Evolutionary conservation across 2,329 filamentous ascomycete species (phyloP), one percentile per base, ranked within the genome.

Genomic region (Remersonia thermophila): DNA sequence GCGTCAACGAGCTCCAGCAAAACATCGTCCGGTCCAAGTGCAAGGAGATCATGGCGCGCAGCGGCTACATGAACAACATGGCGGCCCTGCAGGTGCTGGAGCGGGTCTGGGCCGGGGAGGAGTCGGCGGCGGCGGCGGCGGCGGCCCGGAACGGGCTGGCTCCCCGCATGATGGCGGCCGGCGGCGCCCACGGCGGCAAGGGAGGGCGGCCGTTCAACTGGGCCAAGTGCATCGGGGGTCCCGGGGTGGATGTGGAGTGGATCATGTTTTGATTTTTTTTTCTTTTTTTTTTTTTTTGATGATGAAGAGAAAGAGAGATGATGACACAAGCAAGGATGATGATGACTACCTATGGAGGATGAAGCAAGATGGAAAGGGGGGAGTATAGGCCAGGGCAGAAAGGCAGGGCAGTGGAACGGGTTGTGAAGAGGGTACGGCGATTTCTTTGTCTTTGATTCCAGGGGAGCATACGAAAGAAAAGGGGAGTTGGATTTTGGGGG

Each of bases 31-130:
- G 86, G 36, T 69, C 75, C 46, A 80, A 86, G 48, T 93, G 85
- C 60, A 69, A 78, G 30, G 85, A 89, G 52, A 89, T 95, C 46
- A 86, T 89, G 67, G 73, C 77, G 20, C 81, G 89, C 46, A 89
- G 82, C 36, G 87, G 87, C 1, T 95, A 95, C 60, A 83, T 86
- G 67, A 95, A 94, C 60, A 95, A 94, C 55, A 69, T 93, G 28
- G 81, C 82, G 6, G 85, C 83, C 7, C 67, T 95, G 17, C 83
- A 91, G 50, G 76, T 94, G 3, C 61, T 95, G 29, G 87, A 95
- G 63, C 77, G 78, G 50, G 71, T 93, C 12, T 95, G 89, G 87
- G 66, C 67, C 10, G 70, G 68, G 33, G 69, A 75, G 33, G 29
- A 30, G 16, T n/a, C 58, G 53, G 46, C 20, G 9, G 20, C 20